Evolutionary conservation across 2,329 filamentous ascomycete genomes (phyloP), one percentile per base, ranked within the genome.

Genomic region (Colletotrichum sp.): DNA sequence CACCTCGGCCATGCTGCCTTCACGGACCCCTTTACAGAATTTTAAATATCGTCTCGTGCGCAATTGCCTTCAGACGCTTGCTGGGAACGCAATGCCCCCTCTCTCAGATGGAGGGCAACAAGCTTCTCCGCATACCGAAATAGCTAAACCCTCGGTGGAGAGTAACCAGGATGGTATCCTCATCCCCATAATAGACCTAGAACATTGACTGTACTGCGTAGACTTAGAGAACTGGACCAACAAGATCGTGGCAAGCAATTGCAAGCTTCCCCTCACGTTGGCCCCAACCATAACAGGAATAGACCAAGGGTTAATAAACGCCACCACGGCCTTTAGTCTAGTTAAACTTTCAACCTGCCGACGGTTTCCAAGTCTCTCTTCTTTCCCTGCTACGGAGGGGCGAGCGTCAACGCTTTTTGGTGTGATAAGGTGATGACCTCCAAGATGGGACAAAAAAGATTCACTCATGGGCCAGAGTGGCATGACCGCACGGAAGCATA

Each of bases 81-180:
- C 57, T 48, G 39, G 39, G 39, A 48, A 48, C 39, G 18, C 39
- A 48, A n/a, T 12, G 18, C 39, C 18, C 18, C 18, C 39, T n/a
- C 39, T 48, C 18, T 18, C 39, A 21, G 32, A 34, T 28, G 67
- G 43, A 28, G 67, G 30, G 59, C 26, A 21, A 48, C 68, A 64
- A 74, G 43, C 59, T 74, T 74, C 71, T 43, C 24, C 59, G 57
- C 43, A 39, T 55, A 64, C 39, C 57, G 26, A 65, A 64, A 74
- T 74, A 63, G 71, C 71, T 57, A 26, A 63, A 61, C 55, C 55
- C 26, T 55, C 34, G 28, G 52, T 28, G 55, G 28, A 24, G 7
- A 34, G 57, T 9, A 26, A 15, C 52, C 24, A 57, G 21, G 52
- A 26, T 57, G 24, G 52, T 26, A 57, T 57, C 12, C 52, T 26